These are phyloP conservation scores for Fimicolochytrium jonesii DNA, from an alignment of 192 early-diverging fungal genomes.

Conservation along the genomic window DNA sequence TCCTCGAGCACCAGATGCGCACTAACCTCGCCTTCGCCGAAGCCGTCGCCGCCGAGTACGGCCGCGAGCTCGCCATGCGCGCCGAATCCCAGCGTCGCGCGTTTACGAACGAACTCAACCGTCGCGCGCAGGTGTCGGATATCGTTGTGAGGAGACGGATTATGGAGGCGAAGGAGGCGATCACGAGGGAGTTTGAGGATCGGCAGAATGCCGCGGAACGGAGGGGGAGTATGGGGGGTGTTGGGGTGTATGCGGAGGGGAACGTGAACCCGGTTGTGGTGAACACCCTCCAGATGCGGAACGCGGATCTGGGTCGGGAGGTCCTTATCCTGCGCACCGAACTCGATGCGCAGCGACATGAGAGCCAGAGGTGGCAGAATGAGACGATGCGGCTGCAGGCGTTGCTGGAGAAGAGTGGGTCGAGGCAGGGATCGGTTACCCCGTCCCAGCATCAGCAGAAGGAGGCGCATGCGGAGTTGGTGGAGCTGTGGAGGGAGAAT, in stretches of 20 bases:
- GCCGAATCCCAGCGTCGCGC: conserved; percentile 17
- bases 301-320: conserved; percentile 2
- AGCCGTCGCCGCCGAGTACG: conserved; percentile 27
- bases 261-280: background rate
- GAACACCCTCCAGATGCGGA: background rate
- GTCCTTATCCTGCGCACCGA: background rate
- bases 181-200: conserved; percentile 20
- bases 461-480: too few species aligned
- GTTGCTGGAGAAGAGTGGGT: too few species aligned
- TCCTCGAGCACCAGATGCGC: conserved; percentile 30
- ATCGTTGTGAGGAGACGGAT: conserved; percentile 2
- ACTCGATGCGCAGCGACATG: background rate
- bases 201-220: background rate
- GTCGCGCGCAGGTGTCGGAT: conserved; percentile 15
- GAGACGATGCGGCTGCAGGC: too few species aligned
- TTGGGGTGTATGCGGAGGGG: background rate
- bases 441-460: too few species aligned
- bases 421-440: too few species aligned
- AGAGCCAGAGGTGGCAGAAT: too few species aligned
- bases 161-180: conserved; percentile 9
- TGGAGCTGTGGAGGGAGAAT: too few species aligned
- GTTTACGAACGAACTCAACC: conserved; percentile 10
- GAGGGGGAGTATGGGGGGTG: background rate
- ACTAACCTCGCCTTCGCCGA: conserved; percentile 28
- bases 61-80: conserved; percentile 19